phyloP scores from a whole-genome alignment of 257 asterid species.

The Eustoma russellianum region DNA sequence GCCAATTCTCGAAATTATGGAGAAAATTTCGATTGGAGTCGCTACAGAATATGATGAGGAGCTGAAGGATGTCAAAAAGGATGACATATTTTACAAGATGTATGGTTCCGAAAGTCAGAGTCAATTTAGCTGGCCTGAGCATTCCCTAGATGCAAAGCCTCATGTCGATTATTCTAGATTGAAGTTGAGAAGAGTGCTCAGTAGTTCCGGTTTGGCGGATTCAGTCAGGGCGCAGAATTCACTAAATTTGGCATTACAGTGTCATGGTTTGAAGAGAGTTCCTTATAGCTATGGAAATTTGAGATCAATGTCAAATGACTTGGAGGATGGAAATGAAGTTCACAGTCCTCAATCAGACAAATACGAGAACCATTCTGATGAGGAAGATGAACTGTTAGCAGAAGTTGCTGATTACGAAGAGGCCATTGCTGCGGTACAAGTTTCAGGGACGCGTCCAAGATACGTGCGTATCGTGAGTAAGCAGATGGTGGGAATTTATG shows the following conservation, averaged over 20 bases:
- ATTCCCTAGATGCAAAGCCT: slow-evolving; percentile 52
- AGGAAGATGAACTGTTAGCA: slow-evolving; percentile 42
- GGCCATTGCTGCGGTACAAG: slow-evolving; percentile 11
- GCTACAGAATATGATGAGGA: slow-evolving; percentile 12
- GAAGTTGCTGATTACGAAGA: slow-evolving; percentile 22
- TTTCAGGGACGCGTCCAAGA: slow-evolving; percentile 24
- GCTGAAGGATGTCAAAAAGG: slow-evolving; percentile 11
- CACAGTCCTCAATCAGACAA: slow-evolving; percentile 39
- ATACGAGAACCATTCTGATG: slow-evolving; percentile 34
- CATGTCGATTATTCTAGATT: slow-evolving; percentile 39
- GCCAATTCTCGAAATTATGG: slow-evolving; percentile 31
- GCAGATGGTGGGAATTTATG: slow-evolving; percentile 98
- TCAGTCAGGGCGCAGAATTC: slow-evolving; percentile 17
- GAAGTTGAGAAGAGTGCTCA: slow-evolving; percentile 50
- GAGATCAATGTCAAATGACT: slow-evolving; percentile 36
- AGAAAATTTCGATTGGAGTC: slow-evolving; percentile 13
- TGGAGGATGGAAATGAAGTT: slow-evolving; percentile 30
- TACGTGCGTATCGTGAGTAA: slow-evolving; percentile 81
- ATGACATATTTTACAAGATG: slow-evolving; percentile 22
- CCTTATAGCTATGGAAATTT: slow-evolving; percentile 63
- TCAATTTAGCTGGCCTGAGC: slow-evolving; percentile 85
- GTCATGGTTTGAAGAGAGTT: slow-evolving; percentile 42
- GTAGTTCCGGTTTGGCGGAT: slow-evolving; percentile 55
- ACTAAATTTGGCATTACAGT: slow-evolving; percentile 15
- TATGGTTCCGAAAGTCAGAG: slow-evolving; percentile 19